phyloP scores from a whole-genome alignment of 345 rosid genomes.

The Camelina neglecta region DNA sequence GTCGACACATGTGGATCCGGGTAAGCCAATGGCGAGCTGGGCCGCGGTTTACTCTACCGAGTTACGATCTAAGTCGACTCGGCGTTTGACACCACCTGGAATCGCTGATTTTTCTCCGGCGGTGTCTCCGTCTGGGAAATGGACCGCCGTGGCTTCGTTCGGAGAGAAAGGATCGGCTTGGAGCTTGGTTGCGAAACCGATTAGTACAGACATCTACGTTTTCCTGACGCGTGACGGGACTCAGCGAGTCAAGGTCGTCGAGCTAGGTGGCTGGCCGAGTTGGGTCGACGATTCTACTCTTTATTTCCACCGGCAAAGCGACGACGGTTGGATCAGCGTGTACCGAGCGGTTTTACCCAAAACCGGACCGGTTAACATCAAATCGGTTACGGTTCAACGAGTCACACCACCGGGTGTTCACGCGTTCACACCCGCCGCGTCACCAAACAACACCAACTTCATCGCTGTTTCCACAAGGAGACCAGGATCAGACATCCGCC shows the following conservation, averaged over 20 bases:
- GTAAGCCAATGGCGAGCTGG: slow-evolving; percentile 73
- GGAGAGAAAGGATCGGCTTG: slow-evolving; percentile 70
- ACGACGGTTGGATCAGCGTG: slow-evolving; percentile 82
- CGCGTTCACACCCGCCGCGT: slow-evolving; percentile 88
- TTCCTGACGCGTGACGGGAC: slow-evolving; percentile 78
- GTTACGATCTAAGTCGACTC: slow-evolving; percentile 60
- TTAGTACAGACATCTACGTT: slow-evolving; percentile 74
- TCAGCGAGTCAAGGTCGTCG: slow-evolving; percentile 70
- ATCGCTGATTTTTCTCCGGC: slow-evolving; percentile 84
- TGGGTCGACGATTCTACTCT: slow-evolving; percentile 82
- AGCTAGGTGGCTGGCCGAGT: slow-evolving; percentile 85
- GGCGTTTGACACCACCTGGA: slow-evolving; percentile 65
- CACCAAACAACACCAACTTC: slow-evolving; percentile 72
- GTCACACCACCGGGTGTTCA: slow-evolving; percentile 85
- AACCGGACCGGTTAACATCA: slow-evolving; percentile 45
- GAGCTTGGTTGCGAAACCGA: slow-evolving; percentile 62
- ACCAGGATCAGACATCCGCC: slow-evolving; percentile 61
- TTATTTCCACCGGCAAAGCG: slow-evolving; percentile 70
- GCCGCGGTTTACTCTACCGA: slow-evolving; percentile 78
- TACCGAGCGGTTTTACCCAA: slow-evolving; percentile 61
- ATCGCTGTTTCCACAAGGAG: slow-evolving; percentile 80
- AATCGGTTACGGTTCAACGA: slow-evolving; percentile 56
- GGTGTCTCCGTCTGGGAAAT: slow-evolving; percentile 74
- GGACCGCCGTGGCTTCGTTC: slow-evolving; percentile 83
- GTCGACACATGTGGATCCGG: slow-evolving; percentile 76